Base-by-base conservation (phyloP, 306 rosid species). In the Trifolium subterraneum region DNA sequence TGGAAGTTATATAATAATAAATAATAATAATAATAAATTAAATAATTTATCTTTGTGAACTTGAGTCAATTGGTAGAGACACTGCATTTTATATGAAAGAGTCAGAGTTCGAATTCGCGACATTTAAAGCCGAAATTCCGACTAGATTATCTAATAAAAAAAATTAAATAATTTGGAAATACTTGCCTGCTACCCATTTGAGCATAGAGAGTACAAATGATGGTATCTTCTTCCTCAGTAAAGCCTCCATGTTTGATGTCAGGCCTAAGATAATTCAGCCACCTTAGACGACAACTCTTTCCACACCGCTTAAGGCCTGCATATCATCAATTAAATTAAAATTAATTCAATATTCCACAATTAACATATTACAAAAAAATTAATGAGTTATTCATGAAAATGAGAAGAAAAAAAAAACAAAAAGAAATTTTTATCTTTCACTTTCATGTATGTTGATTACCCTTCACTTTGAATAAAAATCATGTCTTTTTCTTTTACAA, bases 221-320 rank as follows among this genome's bases (percentile, higher is more conserved):
- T 63, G 79, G 15, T 80, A 84, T 92, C 96, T 62, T 92, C 98
- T 74, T 90, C 90, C 38, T 90, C 98, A 35, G 94, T 90, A 38
- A 90, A 92, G 38, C 92, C 86, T 70, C 98, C 98, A 64, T 87
- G 98, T 78, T 88, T 92, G 83, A 92, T 92, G 82, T 92, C 82
- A 38, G 98, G 98, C 77, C 96, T 85, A 2, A 93, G 91, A 84
- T 93, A 93, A 64, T 93, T 93, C 14, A 93, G 86, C 98, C 98
- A 93, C 42, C 98, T 54, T 38, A 93, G 70, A 68, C 98, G 92
- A 84, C 98, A 90, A 64, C 98, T 93, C 80, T 93, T 93, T 10
- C 98, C 98, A 72, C 98, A 93, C 78, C 98, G 73, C 86, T 74
- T 81, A 4, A 93, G 91, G 25, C 96, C 98, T 93, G 59, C 31